Evolutionary conservation across 441 rosid species (phyloP), one percentile per base, ranked within the genome.

Genomic region (Pelargonium fulgidum): DNA sequence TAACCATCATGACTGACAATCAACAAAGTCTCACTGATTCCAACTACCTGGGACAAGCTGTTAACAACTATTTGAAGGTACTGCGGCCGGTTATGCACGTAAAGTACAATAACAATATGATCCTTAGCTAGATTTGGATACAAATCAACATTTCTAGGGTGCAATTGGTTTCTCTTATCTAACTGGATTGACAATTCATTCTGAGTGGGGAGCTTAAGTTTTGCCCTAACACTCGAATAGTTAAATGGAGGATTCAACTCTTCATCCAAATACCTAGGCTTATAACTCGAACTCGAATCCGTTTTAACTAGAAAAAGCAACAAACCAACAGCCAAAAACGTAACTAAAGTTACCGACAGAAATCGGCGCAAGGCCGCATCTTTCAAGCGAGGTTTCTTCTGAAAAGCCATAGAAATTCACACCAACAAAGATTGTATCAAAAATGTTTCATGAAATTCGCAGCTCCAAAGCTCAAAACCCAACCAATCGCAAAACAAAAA

Each of bases 1-100:
- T 87, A 86, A 59, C 97, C 99, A 75, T 93, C 99, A 79, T 91
- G 99, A 71, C 96, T 91, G 74, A 91, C 87, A 75, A 93, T 81
- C 75, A 93, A 83, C 64, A 93, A 74, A 2, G 97, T 93, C 84
- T 93, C 97, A 33, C 81, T 79, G 29, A 93, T 93, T 29, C 99
- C 99, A 47, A 72, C 82, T 33, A 93, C 96, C 67, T 80, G 80
- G 0, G 96, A 84, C 79, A 91, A 85, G 81, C 93, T 91, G 61
- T 88, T 79, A 24, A 91, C 86, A 16, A 87, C 95, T 11, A 86
- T 88, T 75, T 78, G 74, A 29, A 93, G 85, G 79, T 93, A 89
- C 71, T 89, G 96, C n/a, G 97, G 90, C 68, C 99, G 79, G 70
- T 93, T 89, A 66, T 93, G 96, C 58, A 93, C 97, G 70, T 91